Conservation (phyloP, 2,329 filamentous ascomycete genomes). For the Arachnomyces sp. region DNA sequence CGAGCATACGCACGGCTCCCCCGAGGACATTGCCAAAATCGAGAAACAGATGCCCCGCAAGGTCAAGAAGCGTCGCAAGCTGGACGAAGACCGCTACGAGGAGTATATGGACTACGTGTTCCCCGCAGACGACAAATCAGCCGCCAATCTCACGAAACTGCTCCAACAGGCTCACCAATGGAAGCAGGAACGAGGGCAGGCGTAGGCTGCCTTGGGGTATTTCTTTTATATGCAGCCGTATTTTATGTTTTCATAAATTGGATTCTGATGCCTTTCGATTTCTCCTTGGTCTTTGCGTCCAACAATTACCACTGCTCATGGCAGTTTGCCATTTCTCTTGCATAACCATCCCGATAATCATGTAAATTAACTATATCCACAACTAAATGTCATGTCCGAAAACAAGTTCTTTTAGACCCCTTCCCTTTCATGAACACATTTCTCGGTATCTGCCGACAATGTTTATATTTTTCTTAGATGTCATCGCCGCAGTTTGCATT, state of each 20-base stretch:
- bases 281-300: too few species aligned
- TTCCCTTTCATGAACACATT: too few species aligned
- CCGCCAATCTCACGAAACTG: conserved; percentile 73
- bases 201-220: conserved; percentile 7
- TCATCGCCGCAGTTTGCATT: too few species aligned
- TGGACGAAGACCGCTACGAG: conserved; percentile 90
- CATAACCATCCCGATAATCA: too few species aligned
- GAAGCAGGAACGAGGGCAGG: conserved; percentile 56
- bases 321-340: too few species aligned
- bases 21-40: conserved; percentile 70
- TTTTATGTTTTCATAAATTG: neutral
- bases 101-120: conserved; percentile 98
- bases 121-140: conserved; percentile 85
- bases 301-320: too few species aligned
- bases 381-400: too few species aligned
- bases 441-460: too few species aligned
- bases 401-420: too few species aligned
- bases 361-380: too few species aligned
- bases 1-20: conserved; percentile 73
- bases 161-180: conserved; percentile 80
- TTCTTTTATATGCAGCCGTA: neutral
- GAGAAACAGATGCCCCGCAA: conserved; percentile 89
- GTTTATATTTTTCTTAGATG: too few species aligned
- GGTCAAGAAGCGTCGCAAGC: conserved; percentile 83
- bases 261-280: neutral